phyloP scores from a whole-genome alignment of 768 basidiomycete species.

The Leccinellum luteum region DNA sequence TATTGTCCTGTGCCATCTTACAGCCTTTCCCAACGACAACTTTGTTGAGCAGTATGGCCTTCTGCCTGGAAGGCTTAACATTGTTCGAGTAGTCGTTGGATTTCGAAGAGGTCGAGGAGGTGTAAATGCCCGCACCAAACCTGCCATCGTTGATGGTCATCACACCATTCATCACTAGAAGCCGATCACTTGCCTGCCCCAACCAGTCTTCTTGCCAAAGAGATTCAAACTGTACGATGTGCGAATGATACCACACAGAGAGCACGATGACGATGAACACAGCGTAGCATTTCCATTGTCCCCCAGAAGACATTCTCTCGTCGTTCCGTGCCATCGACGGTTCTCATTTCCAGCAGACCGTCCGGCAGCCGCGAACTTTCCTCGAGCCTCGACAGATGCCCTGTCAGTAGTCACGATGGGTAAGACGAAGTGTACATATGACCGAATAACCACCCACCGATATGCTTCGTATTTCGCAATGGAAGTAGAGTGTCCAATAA shows the following conservation, averaged over 20 bases:
- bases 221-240: slow-evolving; percentile 63
- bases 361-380: slow-evolving; percentile 53
- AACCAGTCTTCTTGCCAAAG: slow-evolving; percentile 68
- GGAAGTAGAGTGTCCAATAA: slow-evolving; percentile 47
- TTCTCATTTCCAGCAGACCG: slow-evolving; percentile 68
- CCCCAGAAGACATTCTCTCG: slow-evolving; percentile 60
- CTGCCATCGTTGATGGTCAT: slow-evolving; percentile 32
- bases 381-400: slow-evolving; percentile 53
- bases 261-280: slow-evolving; percentile 56
- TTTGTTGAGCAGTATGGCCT: slow-evolving; percentile 72
- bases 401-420: slow-evolving; percentile 29
- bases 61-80: slow-evolving; percentile 49
- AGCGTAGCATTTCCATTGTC: slow-evolving; percentile 53
- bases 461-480: slow-evolving; percentile 60
- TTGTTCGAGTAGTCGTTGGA: slow-evolving; percentile 72
- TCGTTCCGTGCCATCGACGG: slow-evolving; percentile 74
- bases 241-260: slow-evolving; percentile 61
- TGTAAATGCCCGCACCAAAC: slow-evolving; percentile 71
- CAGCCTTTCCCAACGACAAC: slow-evolving; percentile 69
- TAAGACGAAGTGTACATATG: slow-evolving; percentile 1
- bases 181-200: slow-evolving; percentile 52
- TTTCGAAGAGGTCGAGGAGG: slow-evolving; percentile 79
- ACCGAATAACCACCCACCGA: slow-evolving; percentile 37
- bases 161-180: not conserved
- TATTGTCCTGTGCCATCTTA: slow-evolving; percentile 60